Evolutionary conservation across 2,329 filamentous ascomycete species (phyloP).

Genomic region (Penicillium brasilianum): DNA sequence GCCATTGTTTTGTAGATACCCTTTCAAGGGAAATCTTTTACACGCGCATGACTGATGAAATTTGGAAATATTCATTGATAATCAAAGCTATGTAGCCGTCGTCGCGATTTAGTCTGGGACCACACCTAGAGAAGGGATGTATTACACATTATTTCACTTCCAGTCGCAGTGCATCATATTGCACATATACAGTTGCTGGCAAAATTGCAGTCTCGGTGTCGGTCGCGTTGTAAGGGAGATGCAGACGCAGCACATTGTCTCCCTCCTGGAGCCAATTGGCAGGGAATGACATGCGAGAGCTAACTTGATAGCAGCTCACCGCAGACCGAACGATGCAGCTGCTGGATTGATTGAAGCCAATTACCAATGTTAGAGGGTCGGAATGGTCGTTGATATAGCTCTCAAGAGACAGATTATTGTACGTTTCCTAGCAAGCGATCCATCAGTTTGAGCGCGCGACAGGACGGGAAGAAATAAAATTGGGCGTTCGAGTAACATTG

Average conservation of each 20-base stretch:
- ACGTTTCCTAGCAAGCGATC: slow-evolving; percentile 47
- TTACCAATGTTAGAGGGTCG: slow-evolving; percentile 30
- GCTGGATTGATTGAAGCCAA: slow-evolving; percentile 59
- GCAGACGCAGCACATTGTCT: slow-evolving; percentile 62
- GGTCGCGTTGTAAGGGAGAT: slow-evolving; percentile 64
- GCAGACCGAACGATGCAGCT: slow-evolving; percentile 66
- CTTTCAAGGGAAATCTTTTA: background rate
- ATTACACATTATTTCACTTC: slow-evolving; percentile 49
- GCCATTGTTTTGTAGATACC: background rate
- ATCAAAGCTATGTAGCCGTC: background rate
- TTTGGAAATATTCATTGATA: background rate
- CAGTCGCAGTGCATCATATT: slow-evolving; percentile 68
- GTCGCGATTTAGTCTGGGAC: background rate
- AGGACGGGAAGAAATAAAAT: background rate
- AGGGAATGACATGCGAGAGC: slow-evolving; percentile 65
- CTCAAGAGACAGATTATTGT: slow-evolving; percentile 59
- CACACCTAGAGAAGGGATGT: background rate
- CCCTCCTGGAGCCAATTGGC: slow-evolving; percentile 55
- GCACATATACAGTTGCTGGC: slow-evolving; percentile 62
- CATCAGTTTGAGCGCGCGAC: background rate
- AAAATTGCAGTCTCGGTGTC: slow-evolving; percentile 64
- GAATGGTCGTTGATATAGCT: slow-evolving; percentile 54
- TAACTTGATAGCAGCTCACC: slow-evolving; percentile 66
- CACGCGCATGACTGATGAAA: too few species aligned
- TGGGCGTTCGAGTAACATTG: background rate